phyloP scores from a whole-genome alignment of 139 green algal genomes.

The Eudorina sp. region DNA sequence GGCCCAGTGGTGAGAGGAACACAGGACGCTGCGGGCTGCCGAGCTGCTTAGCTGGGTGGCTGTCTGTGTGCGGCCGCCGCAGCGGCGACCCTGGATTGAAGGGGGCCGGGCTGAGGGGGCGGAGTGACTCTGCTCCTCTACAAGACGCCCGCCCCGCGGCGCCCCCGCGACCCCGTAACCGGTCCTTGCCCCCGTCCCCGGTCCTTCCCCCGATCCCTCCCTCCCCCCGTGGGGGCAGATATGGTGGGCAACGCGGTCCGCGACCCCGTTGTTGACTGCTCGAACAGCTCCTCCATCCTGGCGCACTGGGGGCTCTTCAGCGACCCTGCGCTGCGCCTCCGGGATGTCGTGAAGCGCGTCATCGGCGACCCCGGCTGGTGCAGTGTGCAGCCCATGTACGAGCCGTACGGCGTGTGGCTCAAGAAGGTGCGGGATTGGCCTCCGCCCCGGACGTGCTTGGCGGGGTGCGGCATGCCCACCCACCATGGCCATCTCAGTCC shows the following conservation, averaged over 20 bases:
- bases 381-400: not conserved
- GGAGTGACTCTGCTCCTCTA: too few relatives aligned
- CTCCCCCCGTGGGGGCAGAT: not conserved
- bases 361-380: conserved; percentile 32
- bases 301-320: not conserved
- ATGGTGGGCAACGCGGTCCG: not conserved
- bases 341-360: not conserved
- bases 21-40: too few relatives aligned
- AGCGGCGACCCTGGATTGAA: too few relatives aligned
- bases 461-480: too few relatives aligned
- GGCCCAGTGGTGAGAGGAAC: too few relatives aligned
- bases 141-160: too few relatives aligned
- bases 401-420: conserved; percentile 31
- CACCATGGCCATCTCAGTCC: too few relatives aligned
- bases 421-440: conserved; percentile 12
- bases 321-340: not conserved
- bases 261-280: not conserved
- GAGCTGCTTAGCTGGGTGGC: too few relatives aligned
- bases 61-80: too few relatives aligned
- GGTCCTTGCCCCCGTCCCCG: not conserved
- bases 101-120: too few relatives aligned
- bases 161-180: too few relatives aligned
- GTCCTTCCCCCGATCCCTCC: not conserved
- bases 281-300: conserved; percentile 14
- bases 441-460: too few relatives aligned